Evolutionary conservation across 2,329 filamentous ascomycete genomes (phyloP).

Genomic region (Aschersonia sp.): DNA sequence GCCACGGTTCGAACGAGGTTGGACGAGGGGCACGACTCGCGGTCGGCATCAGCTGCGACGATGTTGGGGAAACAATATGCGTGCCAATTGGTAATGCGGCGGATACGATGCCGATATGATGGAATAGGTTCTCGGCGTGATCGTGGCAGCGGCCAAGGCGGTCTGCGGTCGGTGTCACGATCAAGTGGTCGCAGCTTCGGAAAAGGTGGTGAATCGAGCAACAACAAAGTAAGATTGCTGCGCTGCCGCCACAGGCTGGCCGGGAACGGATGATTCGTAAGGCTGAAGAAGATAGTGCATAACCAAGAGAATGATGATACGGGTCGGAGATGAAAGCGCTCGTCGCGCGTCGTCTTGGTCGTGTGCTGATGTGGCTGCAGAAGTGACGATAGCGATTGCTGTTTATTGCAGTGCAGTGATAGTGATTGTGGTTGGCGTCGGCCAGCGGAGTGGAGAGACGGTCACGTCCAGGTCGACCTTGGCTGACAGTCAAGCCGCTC

Average conservation of each 20-base stretch:
- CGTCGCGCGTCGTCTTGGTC: neutral
- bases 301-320: neutral
- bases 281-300: neutral
- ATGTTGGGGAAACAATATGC: conserved; percentile 6
- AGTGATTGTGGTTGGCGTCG: conserved; percentile 1
- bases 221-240: no score
- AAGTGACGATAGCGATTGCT: conserved; percentile 1
- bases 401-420: neutral
- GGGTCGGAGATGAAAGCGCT: neutral
- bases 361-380: neutral
- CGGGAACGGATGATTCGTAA: neutral
- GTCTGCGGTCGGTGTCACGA: neutral
- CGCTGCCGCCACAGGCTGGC: neutral
- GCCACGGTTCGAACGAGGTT: conserved; percentile 16
- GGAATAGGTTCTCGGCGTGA: neutral
- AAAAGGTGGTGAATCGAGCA: neutral
- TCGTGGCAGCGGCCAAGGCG: neutral
- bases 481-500: neutral
- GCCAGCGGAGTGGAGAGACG: neutral
- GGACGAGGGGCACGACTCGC: conserved; percentile 15
- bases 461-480: neutral
- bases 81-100: conserved; percentile 14
- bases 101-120: neutral
- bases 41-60: conserved; percentile 22
- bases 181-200: neutral